These are phyloP conservation scores for Hamigera avellanea DNA, from an alignment of 495 filamentous ascomycete genomes.

Conservation along the genomic window DNA sequence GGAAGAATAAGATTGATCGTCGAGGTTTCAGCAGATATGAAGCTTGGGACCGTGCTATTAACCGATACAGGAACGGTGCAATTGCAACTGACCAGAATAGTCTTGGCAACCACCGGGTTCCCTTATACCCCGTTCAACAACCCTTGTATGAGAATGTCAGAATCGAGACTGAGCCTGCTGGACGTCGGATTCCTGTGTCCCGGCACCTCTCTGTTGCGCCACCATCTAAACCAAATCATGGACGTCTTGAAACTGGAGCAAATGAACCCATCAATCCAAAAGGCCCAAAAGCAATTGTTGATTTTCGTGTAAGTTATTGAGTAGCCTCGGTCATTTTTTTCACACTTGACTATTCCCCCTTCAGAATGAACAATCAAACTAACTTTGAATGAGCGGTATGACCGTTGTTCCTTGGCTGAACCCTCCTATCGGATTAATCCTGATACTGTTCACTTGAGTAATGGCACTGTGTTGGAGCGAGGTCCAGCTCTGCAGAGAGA, in stretches of 20 bases:
- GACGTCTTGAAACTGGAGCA: conserved; percentile 7
- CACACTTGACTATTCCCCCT: neutral
- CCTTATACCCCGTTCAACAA: conserved; percentile 13
- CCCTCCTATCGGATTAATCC: conserved; percentile 8
- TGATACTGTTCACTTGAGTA: conserved; percentile 8
- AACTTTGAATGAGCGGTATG: conserved; percentile 18
- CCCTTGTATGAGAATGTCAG: conserved; percentile 8
- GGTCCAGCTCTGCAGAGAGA: conserved; percentile 11
- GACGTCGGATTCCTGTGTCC: conserved; percentile 5
- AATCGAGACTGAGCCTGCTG: conserved; percentile 5
- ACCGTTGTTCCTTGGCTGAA: conserved; percentile 11
- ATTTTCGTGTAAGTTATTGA: conserved; percentile 12
- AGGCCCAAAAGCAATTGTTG: conserved; percentile 1
- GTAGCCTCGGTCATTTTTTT: neutral
- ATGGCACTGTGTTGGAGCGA: conserved; percentile 7
- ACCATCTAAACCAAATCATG: conserved; percentile 8
- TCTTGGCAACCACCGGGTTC: conserved; percentile 8
- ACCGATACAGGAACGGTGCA: conserved; percentile 23
- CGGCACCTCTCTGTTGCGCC: conserved; percentile 6
- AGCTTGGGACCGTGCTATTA: conserved; percentile 35
- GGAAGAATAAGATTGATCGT: conserved; percentile 23
- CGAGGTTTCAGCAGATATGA: conserved; percentile 39
- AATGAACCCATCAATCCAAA: no score
- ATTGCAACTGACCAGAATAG: conserved; percentile 8
- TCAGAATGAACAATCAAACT: conserved; percentile 9